phyloP scores from a whole-genome alignment of 2,329 filamentous ascomycete genomes.

The Tolypocladium endophyticum region DNA sequence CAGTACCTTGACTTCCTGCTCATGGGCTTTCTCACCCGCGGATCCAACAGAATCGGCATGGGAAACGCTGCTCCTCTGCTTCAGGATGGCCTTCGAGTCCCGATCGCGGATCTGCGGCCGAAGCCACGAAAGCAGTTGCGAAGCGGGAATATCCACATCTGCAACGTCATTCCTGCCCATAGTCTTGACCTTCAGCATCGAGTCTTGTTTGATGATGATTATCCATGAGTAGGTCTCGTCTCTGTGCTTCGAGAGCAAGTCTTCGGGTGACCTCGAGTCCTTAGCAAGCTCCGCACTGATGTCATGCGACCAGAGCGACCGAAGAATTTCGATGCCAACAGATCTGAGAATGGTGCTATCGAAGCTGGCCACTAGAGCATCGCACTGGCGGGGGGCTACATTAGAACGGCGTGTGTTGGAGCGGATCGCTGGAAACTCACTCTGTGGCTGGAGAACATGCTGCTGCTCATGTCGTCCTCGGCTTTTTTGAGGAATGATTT shows the following conservation, averaged over 20 bases:
- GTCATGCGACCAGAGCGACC: constrained; percentile 69
- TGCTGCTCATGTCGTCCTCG: constrained; percentile 49
- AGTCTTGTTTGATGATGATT: constrained; percentile 74
- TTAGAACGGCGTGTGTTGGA: neutral
- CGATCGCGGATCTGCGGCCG: constrained; percentile 73
- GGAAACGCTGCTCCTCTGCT: constrained; percentile 22
- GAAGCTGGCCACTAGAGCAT: constrained; percentile 83
- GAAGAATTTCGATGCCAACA: constrained; percentile 65
- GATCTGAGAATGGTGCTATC: constrained; percentile 67
- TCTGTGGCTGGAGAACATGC: constrained; percentile 51
- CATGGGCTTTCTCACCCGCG: constrained; percentile 25
- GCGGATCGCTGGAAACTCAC: constrained; percentile 31
- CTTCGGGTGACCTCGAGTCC: constrained; percentile 69
- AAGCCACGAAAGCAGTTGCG: constrained; percentile 70
- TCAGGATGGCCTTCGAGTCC: constrained; percentile 48
- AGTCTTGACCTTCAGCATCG: constrained; percentile 67
- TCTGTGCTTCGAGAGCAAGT: constrained; percentile 64
- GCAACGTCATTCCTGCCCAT: constrained; percentile 63
- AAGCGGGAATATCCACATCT: constrained; percentile 64
- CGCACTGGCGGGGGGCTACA: constrained; percentile 45
- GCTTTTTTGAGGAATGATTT: constrained; percentile 59
- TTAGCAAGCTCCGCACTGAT: constrained; percentile 82
- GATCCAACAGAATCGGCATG: constrained; percentile 16
- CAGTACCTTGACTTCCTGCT: constrained; percentile 75
- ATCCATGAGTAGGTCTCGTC: constrained; percentile 78